Evolutionary conservation across 1,139 yeast species (phyloP).

Genomic region (Geotrichum macrosporum): DNA sequence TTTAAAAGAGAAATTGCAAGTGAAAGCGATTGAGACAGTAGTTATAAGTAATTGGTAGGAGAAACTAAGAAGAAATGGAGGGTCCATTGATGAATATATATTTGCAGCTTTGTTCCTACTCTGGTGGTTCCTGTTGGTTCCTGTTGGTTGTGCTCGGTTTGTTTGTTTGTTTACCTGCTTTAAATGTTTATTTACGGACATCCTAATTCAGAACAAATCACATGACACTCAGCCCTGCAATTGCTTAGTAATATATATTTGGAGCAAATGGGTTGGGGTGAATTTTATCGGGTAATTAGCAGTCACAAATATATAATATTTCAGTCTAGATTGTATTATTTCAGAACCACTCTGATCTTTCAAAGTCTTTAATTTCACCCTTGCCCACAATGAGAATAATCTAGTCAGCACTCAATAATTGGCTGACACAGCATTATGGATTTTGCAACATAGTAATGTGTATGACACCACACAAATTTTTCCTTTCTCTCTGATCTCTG

Average conservation of each 20-base stretch:
- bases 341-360: neutral
- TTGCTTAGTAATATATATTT: neutral
- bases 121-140: too few relatives aligned
- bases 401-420: neutral
- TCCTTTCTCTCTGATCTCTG: constrained; percentile 12
- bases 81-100: too few relatives aligned
- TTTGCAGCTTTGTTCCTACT: too few relatives aligned
- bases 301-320: constrained; percentile 1
- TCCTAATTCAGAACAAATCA: too few relatives aligned
- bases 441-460: constrained; percentile 1
- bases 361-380: neutral
- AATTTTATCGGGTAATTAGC: neutral
- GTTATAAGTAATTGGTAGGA: too few relatives aligned
- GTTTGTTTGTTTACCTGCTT: too few relatives aligned
- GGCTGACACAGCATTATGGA: neutral
- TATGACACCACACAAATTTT: constrained; percentile 15
- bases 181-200: too few relatives aligned
- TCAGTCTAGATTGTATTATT: neutral
- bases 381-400: neutral
- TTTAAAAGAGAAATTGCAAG: too few relatives aligned
- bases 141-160: too few relatives aligned
- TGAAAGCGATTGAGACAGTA: too few relatives aligned
- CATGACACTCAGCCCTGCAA: too few relatives aligned
- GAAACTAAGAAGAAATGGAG: too few relatives aligned
- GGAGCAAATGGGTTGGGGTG: neutral